Evolutionary conservation across 2,329 filamentous ascomycete genomes (phyloP), one percentile per base, ranked within the genome.

Genomic region (Penicillium verrucosum): DNA sequence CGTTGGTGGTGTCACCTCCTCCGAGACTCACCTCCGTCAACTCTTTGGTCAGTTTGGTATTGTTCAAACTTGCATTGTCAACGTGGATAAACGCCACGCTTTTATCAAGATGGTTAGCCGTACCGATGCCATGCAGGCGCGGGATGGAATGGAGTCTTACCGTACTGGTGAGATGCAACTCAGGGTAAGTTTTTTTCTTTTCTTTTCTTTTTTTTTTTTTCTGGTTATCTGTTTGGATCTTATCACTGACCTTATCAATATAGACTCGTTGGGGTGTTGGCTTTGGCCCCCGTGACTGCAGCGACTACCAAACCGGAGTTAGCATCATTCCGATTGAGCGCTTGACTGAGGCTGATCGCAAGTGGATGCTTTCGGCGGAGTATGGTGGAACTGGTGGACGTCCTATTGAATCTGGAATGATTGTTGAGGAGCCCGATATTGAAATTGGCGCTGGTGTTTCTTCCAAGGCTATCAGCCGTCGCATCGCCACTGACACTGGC

Each of bases 51-150:
- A 86, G 44, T 96, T 87, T 70, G 94, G 94, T 57, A 81, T 87
- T 51, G 94, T 99, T 4, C 94, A 99, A 75, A 97, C 93, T 1
- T 97, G 93, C 76, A 99, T 99, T 63, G 92, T 97, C 64, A 97
- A 99, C 78, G 89, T 91, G 69, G 94, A 99, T 70, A 99, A 97
- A 78, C 89, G 94, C 18, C 94, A 99, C 75, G 94, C 94, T 6
- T 99, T 99, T 73, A 93, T 99, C 69, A 99, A 99, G 78, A 99
- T 99, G 94, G 84, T 94, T 64, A 94, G 85, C 61, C 90, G 95
- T 37, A 82, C 85, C 60, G 91, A 96, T 74, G 93, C 94, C 14
- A 83, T 96, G 57, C 80, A 74, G 60, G 94, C 94, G 49, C 95
- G 95, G 72, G 85, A 89, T 37, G 90, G 87, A 50, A 96, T 97